These are phyloP conservation scores for Echinochloa phyllopogon DNA, from an alignment of 176 grass and related monocot genomes.

Conservation along the genomic window DNA sequence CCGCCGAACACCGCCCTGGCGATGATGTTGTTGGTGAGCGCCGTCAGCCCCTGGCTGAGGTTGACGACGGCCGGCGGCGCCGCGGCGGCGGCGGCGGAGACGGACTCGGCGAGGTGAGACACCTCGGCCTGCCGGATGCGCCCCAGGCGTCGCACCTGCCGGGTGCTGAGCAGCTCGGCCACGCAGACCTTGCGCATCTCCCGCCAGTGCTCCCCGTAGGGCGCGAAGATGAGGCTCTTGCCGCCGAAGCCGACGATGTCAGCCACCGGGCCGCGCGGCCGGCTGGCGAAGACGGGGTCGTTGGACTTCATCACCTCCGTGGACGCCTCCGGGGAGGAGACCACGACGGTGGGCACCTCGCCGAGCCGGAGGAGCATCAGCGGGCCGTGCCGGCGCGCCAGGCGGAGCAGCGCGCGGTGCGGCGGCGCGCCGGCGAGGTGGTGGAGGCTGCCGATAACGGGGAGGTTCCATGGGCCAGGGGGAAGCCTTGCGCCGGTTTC, in stretches of 20 bases:
- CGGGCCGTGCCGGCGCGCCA: conserved; percentile 47
- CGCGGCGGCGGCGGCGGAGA: background rate
- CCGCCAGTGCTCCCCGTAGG: conserved; percentile 48
- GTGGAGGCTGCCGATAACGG: conserved; percentile 55
- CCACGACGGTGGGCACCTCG: conserved; percentile 33
- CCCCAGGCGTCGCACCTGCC: conserved; percentile 44
- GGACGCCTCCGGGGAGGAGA: conserved; percentile 44
- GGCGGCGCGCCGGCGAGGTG: conserved; percentile 38
- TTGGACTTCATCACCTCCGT: conserved; percentile 40
- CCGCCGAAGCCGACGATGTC: conserved; percentile 35
- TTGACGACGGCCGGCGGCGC: background rate
- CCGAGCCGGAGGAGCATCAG: conserved; percentile 54
- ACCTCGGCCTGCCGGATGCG: conserved; percentile 43
- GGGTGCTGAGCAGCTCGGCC: conserved; percentile 44
- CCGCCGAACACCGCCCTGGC: conserved; percentile 49
- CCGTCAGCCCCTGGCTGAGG: background rate
- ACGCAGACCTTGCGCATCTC: conserved; percentile 55
- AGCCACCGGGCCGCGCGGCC: conserved; percentile 22
- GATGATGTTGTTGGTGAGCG: conserved; percentile 43
- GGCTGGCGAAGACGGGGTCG: conserved; percentile 42
- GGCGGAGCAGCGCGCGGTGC: conserved; percentile 42
- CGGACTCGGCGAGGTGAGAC: background rate
- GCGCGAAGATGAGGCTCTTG: conserved; percentile 44
- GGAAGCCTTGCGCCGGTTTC: conserved; percentile 35
- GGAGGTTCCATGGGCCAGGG: conserved; percentile 51